Evolutionary conservation across 352 stramenopile species (phyloP).

Genomic region (Ochromonadaceae sp.): DNA sequence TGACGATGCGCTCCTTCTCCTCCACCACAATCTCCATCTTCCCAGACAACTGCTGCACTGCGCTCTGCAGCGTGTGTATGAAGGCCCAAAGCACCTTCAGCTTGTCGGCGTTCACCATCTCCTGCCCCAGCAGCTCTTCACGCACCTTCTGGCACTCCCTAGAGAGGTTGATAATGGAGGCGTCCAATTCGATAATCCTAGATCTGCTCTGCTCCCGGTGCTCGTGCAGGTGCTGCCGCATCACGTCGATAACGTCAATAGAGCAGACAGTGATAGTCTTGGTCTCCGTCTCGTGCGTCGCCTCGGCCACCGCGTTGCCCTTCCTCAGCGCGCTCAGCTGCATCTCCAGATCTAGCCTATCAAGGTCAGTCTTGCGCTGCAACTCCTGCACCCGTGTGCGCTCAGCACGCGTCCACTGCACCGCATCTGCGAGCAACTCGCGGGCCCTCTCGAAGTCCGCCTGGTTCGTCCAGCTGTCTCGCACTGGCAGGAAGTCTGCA

Average conservation of each 20-base stretch:
- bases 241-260: not conserved
- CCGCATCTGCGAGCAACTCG: not conserved
- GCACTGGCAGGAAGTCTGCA: not conserved
- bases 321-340: too few relatives aligned
- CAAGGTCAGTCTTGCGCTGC: too few relatives aligned
- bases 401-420: too few relatives aligned
- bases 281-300: not conserved
- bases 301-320: not conserved
- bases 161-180: not conserved
- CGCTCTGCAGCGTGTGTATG: conserved; percentile 9
- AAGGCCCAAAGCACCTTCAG: not conserved
- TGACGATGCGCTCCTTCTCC: conserved; percentile 7
- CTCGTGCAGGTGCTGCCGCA: not conserved
- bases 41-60: not conserved
- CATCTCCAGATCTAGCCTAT: too few relatives aligned
- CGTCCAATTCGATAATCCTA: not conserved
- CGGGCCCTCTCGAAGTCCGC: not conserved
- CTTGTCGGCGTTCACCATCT: not conserved
- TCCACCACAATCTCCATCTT: conserved; percentile 10
- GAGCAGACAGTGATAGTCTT: not conserved
- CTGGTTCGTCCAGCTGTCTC: not conserved
- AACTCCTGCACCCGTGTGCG: too few relatives aligned
- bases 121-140: not conserved
- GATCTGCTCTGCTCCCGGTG: not conserved
- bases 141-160: conserved; percentile 16